A percentile compares a stretch with the other conserved stretches of the same genome.
phyloP scores from a whole-genome alignment of 108 stramenopile species.

The Pseudonitzschia multiseries region DNA sequence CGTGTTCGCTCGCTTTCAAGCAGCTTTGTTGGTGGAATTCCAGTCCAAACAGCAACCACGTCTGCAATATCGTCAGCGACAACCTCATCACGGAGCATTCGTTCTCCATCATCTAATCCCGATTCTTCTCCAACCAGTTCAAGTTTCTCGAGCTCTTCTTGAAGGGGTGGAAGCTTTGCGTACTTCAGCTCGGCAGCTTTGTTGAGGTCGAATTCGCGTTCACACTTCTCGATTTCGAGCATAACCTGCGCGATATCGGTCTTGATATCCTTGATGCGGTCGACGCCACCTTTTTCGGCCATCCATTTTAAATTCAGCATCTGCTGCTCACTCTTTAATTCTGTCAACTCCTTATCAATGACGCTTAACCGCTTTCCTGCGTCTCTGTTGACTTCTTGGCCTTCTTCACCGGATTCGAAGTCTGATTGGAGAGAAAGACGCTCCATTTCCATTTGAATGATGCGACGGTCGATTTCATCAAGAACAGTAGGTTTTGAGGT shows the following conservation, averaged over 20 bases:
- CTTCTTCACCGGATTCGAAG: constrained; percentile 41
- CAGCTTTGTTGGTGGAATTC: constrained; percentile 88
- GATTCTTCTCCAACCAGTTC: constrained; percentile 40
- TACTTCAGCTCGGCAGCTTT: constrained; percentile 95
- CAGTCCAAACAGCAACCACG: constrained; percentile 93
- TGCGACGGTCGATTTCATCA: constrained; percentile 93
- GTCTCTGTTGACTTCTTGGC: constrained; percentile 24
- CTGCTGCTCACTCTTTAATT: constrained; percentile 70
- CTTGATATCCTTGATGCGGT: constrained; percentile 72
- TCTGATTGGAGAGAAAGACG: constrained; percentile 84
- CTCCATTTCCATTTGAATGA: constrained; percentile 97
- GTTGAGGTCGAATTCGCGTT: constrained; percentile 93
- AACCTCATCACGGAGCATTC: constrained; percentile 90
- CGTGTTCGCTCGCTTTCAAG: constrained; percentile 90
- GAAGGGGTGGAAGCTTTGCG: constrained; percentile 76
- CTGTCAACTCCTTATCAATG: constrained; percentile 68
- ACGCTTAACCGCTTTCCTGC: constrained; percentile 58
- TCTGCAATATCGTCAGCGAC: constrained; percentile 93
- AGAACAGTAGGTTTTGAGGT: constrained; percentile 78
- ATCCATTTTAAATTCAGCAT: constrained; percentile 83
- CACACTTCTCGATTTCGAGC: constrained; percentile 89
- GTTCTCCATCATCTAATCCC: constrained; percentile 32
- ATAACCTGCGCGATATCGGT: constrained; percentile 86
- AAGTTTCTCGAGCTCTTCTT: constrained; percentile 62
- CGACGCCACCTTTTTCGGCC: constrained; percentile 80